Base-by-base conservation (phyloP, 257 asterid genomes). In the Solanum clarkiae region DNA sequence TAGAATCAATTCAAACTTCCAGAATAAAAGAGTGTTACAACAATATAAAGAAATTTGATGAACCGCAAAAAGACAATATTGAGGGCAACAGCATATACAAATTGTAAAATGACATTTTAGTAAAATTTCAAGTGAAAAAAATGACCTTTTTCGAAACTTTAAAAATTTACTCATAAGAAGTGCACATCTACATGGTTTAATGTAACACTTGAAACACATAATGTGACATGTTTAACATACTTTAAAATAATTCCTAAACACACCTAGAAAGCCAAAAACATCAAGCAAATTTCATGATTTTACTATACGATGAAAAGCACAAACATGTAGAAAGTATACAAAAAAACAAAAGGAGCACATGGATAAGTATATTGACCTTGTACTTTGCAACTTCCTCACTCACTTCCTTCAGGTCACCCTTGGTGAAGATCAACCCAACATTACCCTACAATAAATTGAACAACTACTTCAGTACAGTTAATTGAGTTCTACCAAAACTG, bases 331-430 rank as follows among this genome's bases (percentile, higher is more conserved):
- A 10, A 9, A 5, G 16, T 12, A 5, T 5, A 32, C 36, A 10
- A 4, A 62, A 47, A 20, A 29, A 45, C 42, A 36, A 13, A 18
- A 20, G 66, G 2, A 10, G 57, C 40, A 29, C 1, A n/a, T 15
- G 5, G 9, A 6, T 18, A 11, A 10, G 20, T 47, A 1, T 24
- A 55, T 47, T 82, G 47, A 96, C 99, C 98, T 95, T 93, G 94
- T 94, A 95, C 86, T 95, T 97, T 1, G 93, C 93, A 14, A 97
- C 98, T 90, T 97, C 99, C 88, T 97, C 98, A 4, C 98, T 94
- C 80, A 97, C 98, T 93, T 97, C 99, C 91, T 97, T 97, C 92
- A 97, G 65, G 85, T 97, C 99, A 59, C 98, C 99, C 92, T 95
- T 95, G 77, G 99, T 94, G 85, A 97, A 97, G 84, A 97, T 95